These are phyloP conservation scores for Glycine tomentella DNA, from an alignment of 306 rosid species.

Conservation along the genomic window DNA sequence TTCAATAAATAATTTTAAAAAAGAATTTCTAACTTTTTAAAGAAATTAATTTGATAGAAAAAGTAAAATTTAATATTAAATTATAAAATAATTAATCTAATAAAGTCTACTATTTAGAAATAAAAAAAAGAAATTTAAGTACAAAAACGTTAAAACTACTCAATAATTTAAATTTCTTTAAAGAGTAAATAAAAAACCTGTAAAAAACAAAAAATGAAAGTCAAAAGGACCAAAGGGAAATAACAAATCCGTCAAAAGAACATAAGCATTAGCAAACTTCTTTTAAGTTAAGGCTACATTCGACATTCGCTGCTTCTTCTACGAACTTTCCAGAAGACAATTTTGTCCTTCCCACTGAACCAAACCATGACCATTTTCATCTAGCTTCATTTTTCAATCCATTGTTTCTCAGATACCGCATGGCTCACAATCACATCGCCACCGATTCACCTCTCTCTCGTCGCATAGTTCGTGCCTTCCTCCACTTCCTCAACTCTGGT, in stretches of 20 bases:
- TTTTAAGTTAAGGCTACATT: not conserved
- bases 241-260: not conserved
- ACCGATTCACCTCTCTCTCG: conserved; percentile 81
- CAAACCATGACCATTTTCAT: conserved; percentile 30
- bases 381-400: conserved; percentile 19
- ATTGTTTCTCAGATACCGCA: not conserved
- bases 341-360: not conserved
- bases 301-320: not conserved
- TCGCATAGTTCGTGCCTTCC: conserved; percentile 82
- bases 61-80: no score
- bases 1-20: no score
- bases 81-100: no score
- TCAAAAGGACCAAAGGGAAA: no score
- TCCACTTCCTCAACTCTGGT: conserved; percentile 79
- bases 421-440: conserved; percentile 56
- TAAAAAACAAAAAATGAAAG: no score
- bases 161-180: no score
- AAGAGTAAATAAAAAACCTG: no score
- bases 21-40: no score
- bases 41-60: no score
- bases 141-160: no score
- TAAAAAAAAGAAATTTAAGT: no score
- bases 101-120: not conserved
- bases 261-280: not conserved
- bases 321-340: conserved; percentile 45